phyloP scores from a whole-genome alignment of 2,329 filamentous ascomycete genomes.

The Claviceps sp. region DNA sequence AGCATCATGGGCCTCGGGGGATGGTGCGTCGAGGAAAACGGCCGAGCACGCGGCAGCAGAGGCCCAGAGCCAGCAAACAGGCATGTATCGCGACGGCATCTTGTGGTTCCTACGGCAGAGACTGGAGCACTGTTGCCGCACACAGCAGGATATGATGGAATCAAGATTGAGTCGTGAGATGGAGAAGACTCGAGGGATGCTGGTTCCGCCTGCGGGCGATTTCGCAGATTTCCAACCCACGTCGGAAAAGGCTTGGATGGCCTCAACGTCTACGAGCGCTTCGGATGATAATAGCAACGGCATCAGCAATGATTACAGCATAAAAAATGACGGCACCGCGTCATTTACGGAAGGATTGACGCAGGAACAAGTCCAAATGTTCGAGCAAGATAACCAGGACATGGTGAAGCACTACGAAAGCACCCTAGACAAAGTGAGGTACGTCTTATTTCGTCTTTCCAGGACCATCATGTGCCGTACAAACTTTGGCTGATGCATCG shows the following conservation, averaged over 20 bases:
- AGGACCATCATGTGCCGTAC: not conserved
- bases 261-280: not conserved
- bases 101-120: conserved; percentile 68
- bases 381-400: conserved; percentile 83
- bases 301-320: not conserved
- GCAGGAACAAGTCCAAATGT: conserved; percentile 79
- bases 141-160: conserved; percentile 89
- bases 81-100: conserved; percentile 65
- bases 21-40: conserved; percentile 32
- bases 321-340: not conserved
- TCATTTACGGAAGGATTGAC: conserved; percentile 44
- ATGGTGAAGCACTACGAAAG: conserved; percentile 91
- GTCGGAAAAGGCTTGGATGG: conserved; percentile 5
- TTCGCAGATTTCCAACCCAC: conserved; percentile 19
- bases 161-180: conserved; percentile 69
- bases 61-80: conserved; percentile 50
- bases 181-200: conserved; percentile 76
- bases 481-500: not conserved
- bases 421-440: conserved; percentile 90
- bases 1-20: conserved; percentile 52
- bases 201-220: conserved; percentile 27
- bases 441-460: conserved; percentile 24
- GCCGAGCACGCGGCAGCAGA: conserved; percentile 62
- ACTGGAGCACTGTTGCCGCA: conserved; percentile 61
- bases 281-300: conserved; percentile 7